These are phyloP conservation scores for Hanseniaspora singularis DNA, from an alignment of 805 yeast species.

Conservation along the genomic window DNA sequence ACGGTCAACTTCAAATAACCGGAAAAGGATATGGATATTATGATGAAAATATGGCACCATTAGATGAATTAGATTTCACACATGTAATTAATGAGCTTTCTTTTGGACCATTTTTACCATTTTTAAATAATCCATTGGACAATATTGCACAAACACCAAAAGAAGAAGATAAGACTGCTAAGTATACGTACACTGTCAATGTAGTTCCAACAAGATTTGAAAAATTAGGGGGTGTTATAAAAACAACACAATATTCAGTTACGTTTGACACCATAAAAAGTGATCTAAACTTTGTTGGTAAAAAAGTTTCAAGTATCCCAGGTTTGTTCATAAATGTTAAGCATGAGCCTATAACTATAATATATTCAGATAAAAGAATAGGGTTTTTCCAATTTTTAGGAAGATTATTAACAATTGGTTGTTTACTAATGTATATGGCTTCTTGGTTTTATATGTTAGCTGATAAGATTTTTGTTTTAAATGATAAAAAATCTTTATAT, in stretches of 20 bases:
- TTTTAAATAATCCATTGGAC: conserved; percentile 78
- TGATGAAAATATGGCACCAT: conserved; percentile 33
- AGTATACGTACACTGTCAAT: conserved; percentile 55
- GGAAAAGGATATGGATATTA: conserved; percentile 59
- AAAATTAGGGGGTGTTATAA: conserved; percentile 56
- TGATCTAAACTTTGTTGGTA: conserved; percentile 14
- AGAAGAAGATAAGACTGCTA: conserved; percentile 37
- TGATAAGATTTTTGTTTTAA: conserved; percentile 41
- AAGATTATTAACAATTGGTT: conserved; percentile 65
- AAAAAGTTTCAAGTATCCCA: conserved; percentile 35
- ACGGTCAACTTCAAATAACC: conserved; percentile 76
- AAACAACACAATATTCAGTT: conserved; percentile 78
- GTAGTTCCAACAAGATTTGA: conserved; percentile 76
- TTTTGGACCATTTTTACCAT: conserved; percentile 83
- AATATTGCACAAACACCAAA: conserved; percentile 40
- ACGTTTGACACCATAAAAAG: conserved; percentile 37
- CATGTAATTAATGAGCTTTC: conserved; percentile 81
- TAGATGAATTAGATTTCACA: conserved; percentile 57
- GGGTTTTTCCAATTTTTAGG: conserved; percentile 68
- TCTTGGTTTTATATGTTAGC: conserved; percentile 49
- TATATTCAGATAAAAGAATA: conserved; percentile 57
- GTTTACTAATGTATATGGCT: conserved; percentile 64
- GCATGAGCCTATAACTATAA: conserved; percentile 73
- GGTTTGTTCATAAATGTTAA: conserved; percentile 78
- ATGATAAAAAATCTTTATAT: conserved; percentile 25